Evolutionary conservation across 164 flowering plant species (phyloP).

Genomic region (Taxillus chinensis): DNA sequence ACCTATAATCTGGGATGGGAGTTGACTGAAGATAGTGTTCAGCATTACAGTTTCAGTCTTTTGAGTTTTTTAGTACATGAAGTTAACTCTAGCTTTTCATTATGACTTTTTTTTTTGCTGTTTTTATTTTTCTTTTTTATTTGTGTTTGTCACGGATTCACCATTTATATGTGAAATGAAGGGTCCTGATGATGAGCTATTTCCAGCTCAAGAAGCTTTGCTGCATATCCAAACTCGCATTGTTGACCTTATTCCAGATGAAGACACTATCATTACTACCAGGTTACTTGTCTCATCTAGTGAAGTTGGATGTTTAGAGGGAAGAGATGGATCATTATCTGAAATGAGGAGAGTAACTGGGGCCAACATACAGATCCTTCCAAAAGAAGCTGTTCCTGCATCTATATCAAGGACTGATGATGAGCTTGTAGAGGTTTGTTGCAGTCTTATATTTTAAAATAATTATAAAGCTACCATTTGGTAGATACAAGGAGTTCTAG

Average conservation of each 20-base stretch:
- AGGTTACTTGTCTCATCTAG: conserved; percentile 65
- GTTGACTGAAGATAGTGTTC: too few species aligned
- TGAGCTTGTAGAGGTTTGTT: conserved; percentile 83
- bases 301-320: conserved; percentile 70
- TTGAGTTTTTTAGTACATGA: too few species aligned
- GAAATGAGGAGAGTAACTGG: conserved; percentile 59
- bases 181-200: conserved; percentile 96
- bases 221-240: conserved; percentile 88
- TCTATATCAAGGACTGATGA: conserved; percentile 45
- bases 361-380: conserved; percentile 62
- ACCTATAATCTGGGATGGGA: too few species aligned
- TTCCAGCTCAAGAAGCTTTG: conserved; percentile 99
- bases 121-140: too few species aligned
- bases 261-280: conserved; percentile 72
- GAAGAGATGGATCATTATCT: conserved; percentile 54
- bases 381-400: conserved; percentile 57
- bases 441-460: too few species aligned
- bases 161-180: conserved; percentile 8
- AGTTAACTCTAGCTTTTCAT: too few species aligned
- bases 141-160: not conserved
- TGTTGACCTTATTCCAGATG: conserved; percentile 76
- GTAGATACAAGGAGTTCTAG: too few species aligned
- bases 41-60: too few species aligned
- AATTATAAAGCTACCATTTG: too few species aligned
- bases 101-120: not conserved